phyloP scores from a whole-genome alignment of 148 eudicot genomes.

The Diospyros lotus region DNA sequence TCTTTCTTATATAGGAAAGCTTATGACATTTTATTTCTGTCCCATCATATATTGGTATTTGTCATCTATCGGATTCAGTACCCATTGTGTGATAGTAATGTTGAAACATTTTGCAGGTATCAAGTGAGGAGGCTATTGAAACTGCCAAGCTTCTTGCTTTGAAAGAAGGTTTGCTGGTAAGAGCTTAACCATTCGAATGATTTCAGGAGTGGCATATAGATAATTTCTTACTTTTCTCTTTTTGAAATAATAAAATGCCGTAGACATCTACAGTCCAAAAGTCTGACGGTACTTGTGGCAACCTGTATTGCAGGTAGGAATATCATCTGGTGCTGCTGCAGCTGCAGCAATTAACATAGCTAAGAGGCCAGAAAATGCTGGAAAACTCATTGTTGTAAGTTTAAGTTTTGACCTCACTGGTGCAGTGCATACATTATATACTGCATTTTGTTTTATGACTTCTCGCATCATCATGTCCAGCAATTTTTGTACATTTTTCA shows the following conservation, averaged over 20 bases:
- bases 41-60: no score
- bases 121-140: slow-evolving; percentile 60
- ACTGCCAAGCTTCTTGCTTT: slow-evolving; percentile 59
- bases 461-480: no score
- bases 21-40: no score
- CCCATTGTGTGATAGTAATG: no score
- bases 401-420: no score
- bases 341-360: slow-evolving; percentile 83
- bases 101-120: slow-evolving; percentile 12
- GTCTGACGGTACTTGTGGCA: not conserved
- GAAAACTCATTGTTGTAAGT: slow-evolving; percentile 93
- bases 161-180: slow-evolving; percentile 71
- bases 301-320: slow-evolving; percentile 57
- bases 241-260: no score
- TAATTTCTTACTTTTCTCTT: not conserved
- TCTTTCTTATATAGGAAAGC: no score
- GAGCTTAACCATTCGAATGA: slow-evolving; percentile 2
- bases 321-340: slow-evolving; percentile 94
- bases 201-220: not conserved
- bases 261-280: not conserved
- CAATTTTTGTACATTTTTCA: no score
- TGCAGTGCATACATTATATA: no score
- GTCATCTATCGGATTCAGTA: no score
- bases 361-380: slow-evolving; percentile 83
- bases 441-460: no score